Base-by-base conservation (phyloP, 1,284 basidiomycete genomes). In the Boletus mariae region DNA sequence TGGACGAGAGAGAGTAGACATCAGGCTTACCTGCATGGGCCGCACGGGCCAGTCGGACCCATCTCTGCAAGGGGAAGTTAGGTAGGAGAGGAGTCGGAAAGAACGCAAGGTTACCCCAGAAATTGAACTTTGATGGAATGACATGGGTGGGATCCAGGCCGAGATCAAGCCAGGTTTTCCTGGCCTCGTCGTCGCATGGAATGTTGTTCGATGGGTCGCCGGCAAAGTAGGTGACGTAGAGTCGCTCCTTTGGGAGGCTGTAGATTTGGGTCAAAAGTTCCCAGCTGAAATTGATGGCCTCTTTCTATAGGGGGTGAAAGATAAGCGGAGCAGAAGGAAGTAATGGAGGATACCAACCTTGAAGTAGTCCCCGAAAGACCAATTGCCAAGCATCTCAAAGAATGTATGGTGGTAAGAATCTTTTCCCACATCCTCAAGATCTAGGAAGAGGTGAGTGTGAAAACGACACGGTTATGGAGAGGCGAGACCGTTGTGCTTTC, bases 311-410 rank as follows among this genome's bases (percentile, higher is more conserved):
- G n/a, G 51, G 29, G 31, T n/a, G 20, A 31, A 44, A 35, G 26
- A 17, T 57, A 40, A 54, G 45, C 48, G 49, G 26, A 46, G 17
- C 34, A 8, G 7, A 28, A 26, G 17, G 31, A 25, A 43, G 7
- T 17, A 32, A 51, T 10, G 35, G 45, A 45, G 35, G 40, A 57
- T 57, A 40, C 53, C 47, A 51, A 85, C 93, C 84, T 99, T 99
- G 84, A 99, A 99, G 76, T 99, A 99, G 73, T 99, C 93, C 5
- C 96, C 96, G 64, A 99, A 99, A 10, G 94, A 98, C 96, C 96
- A 99, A 73, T 99, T 99, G 43, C 96, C 96, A 58, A 99, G 76
- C 96, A 99, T 99, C 75, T 99, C 96, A 68, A 99, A 99, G 77
- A 99, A 99, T 3, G 97, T 99, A 72, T 98, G 90, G 63, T 92